Evolutionary conservation across 2,329 filamentous ascomycete species (phyloP).

Genomic region (Xylariomycetidae sp.): DNA sequence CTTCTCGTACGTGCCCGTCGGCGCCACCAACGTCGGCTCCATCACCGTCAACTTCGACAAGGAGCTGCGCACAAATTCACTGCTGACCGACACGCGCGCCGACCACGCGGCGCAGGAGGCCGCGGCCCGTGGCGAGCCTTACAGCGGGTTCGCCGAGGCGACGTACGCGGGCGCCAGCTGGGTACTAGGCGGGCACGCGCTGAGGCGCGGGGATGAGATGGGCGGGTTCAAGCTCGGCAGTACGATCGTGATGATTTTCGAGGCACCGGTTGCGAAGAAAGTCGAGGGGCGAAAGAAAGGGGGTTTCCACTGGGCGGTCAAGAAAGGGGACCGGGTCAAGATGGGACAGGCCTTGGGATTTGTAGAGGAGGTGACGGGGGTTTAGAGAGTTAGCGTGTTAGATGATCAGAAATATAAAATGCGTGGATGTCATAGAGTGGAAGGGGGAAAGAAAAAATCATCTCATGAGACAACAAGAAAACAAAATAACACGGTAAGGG

Average conservation of each 20-base stretch:
- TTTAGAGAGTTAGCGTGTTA: no score
- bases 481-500: no score
- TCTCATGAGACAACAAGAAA: no score
- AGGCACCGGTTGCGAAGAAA: conserved; percentile 71
- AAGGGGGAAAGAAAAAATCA: no score
- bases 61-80: conserved; percentile 86
- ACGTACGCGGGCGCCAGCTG: conserved; percentile 75
- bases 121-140: conserved; percentile 68
- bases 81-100: conserved; percentile 88
- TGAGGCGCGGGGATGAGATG: conserved; percentile 92
- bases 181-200: conserved; percentile 75
- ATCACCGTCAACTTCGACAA: conserved; percentile 97
- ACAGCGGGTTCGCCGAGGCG: conserved; percentile 89
- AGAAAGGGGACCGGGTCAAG: conserved; percentile 83
- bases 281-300: conserved; percentile 52
- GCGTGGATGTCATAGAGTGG: no score
- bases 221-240: conserved; percentile 95
- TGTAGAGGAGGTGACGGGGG: conserved; percentile 44
- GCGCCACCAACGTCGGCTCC: conserved; percentile 94
- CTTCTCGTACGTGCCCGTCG: conserved; percentile 93
- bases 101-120: conserved; percentile 82
- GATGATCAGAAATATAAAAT: no score
- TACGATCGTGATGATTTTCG: conserved; percentile 93
- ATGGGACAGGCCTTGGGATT: conserved; percentile 82
- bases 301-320: conserved; percentile 81